Conservation (phyloP, 1,284 basidiomycete genomes). For the Rhodotorula sp. region DNA sequence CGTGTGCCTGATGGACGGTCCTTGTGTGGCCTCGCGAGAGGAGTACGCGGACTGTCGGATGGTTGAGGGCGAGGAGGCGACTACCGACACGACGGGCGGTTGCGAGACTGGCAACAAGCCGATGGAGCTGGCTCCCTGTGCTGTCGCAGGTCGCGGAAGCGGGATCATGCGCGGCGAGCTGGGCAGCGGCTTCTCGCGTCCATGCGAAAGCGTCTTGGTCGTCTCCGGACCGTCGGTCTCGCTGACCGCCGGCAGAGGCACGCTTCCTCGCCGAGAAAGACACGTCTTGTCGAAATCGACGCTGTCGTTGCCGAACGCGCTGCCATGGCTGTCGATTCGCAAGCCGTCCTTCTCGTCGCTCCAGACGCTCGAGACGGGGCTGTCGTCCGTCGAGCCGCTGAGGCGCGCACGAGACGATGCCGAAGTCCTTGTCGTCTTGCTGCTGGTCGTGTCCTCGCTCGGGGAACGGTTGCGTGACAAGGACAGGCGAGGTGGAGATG, state of each 20-base stretch:
- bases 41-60: too few species aligned
- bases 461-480: neutral
- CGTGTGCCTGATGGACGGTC: too few species aligned
- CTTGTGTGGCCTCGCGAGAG: neutral
- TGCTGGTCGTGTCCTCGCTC: constrained; percentile 22
- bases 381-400: constrained; percentile 1
- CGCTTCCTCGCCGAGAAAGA: too few species aligned
- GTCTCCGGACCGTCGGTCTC: too few species aligned
- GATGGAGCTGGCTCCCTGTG: neutral
- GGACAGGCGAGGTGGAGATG: neutral
- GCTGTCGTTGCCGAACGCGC: neutral
- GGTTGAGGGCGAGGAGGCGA: neutral
- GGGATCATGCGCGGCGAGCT: too few species aligned
- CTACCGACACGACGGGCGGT: neutral
- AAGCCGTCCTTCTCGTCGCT: constrained; percentile 6
- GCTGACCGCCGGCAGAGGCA: too few species aligned
- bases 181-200: too few species aligned
- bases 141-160: neutral
- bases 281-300: neutral
- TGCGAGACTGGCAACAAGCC: neutral
- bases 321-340: neutral
- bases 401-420: neutral
- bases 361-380: constrained; percentile 32
- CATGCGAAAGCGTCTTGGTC: neutral
- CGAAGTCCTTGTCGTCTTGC: neutral